phyloP scores from a whole-genome alignment of 192 early-diverging fungal species.

The Linnemannia elongata region DNA sequence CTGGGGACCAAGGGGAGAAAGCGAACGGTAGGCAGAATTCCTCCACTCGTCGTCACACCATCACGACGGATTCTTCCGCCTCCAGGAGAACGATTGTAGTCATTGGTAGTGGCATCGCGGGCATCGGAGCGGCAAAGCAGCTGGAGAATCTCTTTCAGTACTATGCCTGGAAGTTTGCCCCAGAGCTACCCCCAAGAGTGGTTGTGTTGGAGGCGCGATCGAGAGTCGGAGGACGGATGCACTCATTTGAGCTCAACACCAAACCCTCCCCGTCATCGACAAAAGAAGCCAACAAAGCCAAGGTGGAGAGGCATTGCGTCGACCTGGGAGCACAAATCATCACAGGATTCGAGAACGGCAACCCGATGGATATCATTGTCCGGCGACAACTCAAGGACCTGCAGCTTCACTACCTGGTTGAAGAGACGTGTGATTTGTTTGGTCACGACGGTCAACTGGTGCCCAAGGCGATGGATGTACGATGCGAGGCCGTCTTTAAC shows the following conservation, averaged over 20 bases:
- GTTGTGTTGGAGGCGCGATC: slow-evolving; percentile 60
- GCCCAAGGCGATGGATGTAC: slow-evolving; percentile 39
- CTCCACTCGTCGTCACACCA: not conserved
- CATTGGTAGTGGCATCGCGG: slow-evolving; percentile 61
- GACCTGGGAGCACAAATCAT: slow-evolving; percentile 65
- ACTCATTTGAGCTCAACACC: slow-evolving; percentile 58
- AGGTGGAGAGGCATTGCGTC: slow-evolving; percentile 38
- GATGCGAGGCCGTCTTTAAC: slow-evolving; percentile 54
- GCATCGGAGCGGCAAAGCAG: slow-evolving; percentile 60
- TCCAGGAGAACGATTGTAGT: slow-evolving; percentile 45
- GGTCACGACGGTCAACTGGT: slow-evolving; percentile 29
- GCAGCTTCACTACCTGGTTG: slow-evolving; percentile 39
- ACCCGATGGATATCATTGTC: slow-evolving; percentile 62
- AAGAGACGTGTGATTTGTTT: slow-evolving; percentile 45
- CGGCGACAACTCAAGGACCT: slow-evolving; percentile 49
- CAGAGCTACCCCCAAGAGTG: slow-evolving; percentile 47
- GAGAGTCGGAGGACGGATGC: slow-evolving; percentile 63
- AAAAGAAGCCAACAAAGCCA: not conserved
- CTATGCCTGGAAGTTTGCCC: slow-evolving; percentile 41
- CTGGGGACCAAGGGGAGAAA: not conserved
- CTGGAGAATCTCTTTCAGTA: slow-evolving; percentile 61
- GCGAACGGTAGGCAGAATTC: not conserved
- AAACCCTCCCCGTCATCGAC: not conserved
- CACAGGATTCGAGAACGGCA: slow-evolving; percentile 64
- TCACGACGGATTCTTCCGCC: not conserved